These are phyloP conservation scores for Solanum paucissectum DNA, from an alignment of 257 asterid genomes.

Conservation along the genomic window DNA sequence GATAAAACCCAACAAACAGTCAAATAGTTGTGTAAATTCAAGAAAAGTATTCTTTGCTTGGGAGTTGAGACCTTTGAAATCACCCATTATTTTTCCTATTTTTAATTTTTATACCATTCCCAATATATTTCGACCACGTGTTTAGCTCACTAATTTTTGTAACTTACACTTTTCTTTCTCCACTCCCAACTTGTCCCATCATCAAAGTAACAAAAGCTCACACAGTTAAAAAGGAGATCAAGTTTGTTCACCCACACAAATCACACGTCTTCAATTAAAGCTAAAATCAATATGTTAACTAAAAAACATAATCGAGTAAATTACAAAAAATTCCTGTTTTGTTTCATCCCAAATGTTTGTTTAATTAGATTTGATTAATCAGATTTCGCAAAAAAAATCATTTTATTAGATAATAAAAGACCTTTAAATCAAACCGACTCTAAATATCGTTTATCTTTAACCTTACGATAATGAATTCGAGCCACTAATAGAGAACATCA, in stretches of 20 bases:
- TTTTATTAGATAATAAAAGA: too few relatives aligned
- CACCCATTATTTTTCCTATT: neutral
- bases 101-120: constrained; percentile 3
- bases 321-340: neutral
- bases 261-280: neutral
- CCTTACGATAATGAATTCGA: too few relatives aligned
- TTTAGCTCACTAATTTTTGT: constrained; percentile 10
- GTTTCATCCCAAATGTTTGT: neutral
- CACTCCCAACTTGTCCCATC: constrained; percentile 26
- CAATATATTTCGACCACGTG: constrained; percentile 44
- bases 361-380: neutral
- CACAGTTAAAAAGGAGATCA: neutral
- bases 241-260: neutral
- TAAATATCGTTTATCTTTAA: neutral
- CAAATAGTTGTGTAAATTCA: constrained; percentile 31
- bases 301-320: neutral
- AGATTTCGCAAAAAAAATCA: neutral
- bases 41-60: constrained; percentile 55
- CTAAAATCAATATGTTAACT: neutral
- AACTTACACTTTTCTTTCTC: constrained; percentile 2
- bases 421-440: accelerated
- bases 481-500: constrained; percentile 5
- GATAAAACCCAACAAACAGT: constrained; percentile 20
- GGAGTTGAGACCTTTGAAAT: constrained; percentile 3
- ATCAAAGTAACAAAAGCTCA: constrained; percentile 22